Percentiles rank a stretch among this genome's conserved stretches.
Evolutionary conservation across 495 filamentous ascomycete genomes (phyloP).

Genomic region (Penicillium silybi): DNA sequence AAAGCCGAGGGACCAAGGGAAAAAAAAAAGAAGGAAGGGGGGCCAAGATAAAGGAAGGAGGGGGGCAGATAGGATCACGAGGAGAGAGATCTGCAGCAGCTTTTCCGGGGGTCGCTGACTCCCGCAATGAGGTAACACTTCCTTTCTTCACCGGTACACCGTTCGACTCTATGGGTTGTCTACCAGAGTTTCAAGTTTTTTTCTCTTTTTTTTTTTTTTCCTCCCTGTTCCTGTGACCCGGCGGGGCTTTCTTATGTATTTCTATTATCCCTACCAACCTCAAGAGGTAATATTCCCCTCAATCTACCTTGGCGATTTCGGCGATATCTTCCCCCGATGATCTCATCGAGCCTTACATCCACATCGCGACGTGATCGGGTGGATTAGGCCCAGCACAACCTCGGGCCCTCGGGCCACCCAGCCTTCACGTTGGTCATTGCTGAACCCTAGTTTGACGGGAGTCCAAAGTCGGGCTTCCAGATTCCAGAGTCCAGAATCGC

Average conservation of each 20-base stretch:
- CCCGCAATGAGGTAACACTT: constrained; percentile 26
- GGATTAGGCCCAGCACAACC: constrained; percentile 22
- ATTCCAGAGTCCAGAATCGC: neutral
- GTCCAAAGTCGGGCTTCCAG: too few species aligned
- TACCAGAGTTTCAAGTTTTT: neutral
- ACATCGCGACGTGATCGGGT: constrained; percentile 14
- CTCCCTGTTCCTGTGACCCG: neutral
- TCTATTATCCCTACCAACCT: neutral
- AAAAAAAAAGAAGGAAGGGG: constrained; percentile 9
- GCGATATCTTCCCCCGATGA: constrained; percentile 13
- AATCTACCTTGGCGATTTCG: neutral
- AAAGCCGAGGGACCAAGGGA: constrained; percentile 8
- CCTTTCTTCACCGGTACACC: constrained; percentile 10
- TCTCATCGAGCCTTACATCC: constrained; percentile 6
- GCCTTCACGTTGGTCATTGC: neutral
- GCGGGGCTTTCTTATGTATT: constrained; percentile 2
- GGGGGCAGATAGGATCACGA: constrained; percentile 5
- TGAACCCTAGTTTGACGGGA: neutral
- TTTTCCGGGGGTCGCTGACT: constrained; percentile 14
- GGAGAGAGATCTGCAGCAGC: constrained; percentile 12
- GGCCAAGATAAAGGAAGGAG: constrained; percentile 17
- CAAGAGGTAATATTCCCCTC: neutral
- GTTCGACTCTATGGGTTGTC: neutral
- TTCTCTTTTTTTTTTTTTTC: neutral
- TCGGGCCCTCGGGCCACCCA: constrained; percentile 22